Evolutionary conservation across 129 eudicot genomes (phyloP), one percentile per base, ranked within the genome.

Genomic region (Artemisia tridentata): DNA sequence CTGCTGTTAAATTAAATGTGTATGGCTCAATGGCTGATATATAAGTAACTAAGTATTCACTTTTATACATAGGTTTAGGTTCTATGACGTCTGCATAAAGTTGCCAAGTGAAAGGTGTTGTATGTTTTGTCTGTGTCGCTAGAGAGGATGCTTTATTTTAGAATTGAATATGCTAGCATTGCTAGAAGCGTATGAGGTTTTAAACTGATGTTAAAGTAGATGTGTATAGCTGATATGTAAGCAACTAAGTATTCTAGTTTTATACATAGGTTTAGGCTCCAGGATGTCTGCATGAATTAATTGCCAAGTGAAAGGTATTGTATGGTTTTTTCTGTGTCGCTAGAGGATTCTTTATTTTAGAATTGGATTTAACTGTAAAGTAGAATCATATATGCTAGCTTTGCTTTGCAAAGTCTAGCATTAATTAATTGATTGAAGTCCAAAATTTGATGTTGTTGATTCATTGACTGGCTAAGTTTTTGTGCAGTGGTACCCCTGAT

Each of bases 381-480:
- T 38, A 11, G 23, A 7, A 38, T 10, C 23, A 9, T 63, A 29
- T 25, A 25, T 17, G 7, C 4, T 47, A 53, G 45, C 45, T 1
- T 29, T 29, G 6, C 0, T 29, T 29, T 29, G 34, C 31, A 27
- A 25, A 27, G 31, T 27, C 31, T 27, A 27, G 31, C 31, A 27
- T 27, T 27, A 27, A 27, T 29, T 29, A 29, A 29, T 29, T 29
- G 34, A 29, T 29, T 29, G 34, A 29, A 29, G 6, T 29, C 6
- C 34, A 43, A 27, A 13, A n/a, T 15, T 72, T 58, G 19, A 19
- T 64, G n/a, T 11, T 49, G 19, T 34, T 72, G 27, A 59, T 49
- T 62, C 21, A 49, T 16, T 49, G 69, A 50, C 43, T 14, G 2
- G 43, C 3, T 25, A 50, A 63, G 71, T 63, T 54, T 63, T 73